phyloP scores from a whole-genome alignment of 2,329 filamentous ascomycete species.

The Coniochaeta pulveracea region DNA sequence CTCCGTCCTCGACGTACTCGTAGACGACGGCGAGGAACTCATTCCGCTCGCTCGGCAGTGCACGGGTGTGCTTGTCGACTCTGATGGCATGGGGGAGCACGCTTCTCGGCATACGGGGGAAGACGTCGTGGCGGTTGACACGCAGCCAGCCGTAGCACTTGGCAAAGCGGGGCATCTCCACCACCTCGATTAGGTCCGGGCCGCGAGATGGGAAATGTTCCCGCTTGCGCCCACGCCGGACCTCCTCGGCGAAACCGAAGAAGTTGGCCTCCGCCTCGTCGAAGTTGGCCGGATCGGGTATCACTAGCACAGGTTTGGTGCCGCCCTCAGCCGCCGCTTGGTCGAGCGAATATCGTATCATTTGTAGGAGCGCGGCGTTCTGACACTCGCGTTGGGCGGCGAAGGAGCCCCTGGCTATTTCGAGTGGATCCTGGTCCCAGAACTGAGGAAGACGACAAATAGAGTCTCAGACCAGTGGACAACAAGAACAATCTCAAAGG shows the following conservation, averaged over 20 bases:
- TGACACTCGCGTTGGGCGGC: background rate
- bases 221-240: background rate
- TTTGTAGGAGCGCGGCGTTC: background rate
- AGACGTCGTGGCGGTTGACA: background rate
- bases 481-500: background rate
- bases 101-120: background rate
- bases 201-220: background rate
- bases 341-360: background rate
- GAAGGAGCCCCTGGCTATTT: background rate
- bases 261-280: background rate
- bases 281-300: background rate
- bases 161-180: background rate
- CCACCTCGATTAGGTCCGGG: background rate
- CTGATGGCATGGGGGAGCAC: background rate
- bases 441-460: constrained; percentile 1
- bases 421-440: constrained; percentile 2
- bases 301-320: background rate
- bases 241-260: background rate
- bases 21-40: background rate
- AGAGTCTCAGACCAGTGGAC: background rate
- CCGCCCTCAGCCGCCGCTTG: background rate
- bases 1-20: background rate
- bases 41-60: background rate
- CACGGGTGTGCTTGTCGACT: constrained; percentile 1
- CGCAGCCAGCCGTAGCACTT: constrained; percentile 1